Evolutionary conservation across 2,329 filamentous ascomycete genomes (phyloP), one percentile per base, ranked within the genome.

Genomic region (Aspergillus sp.): DNA sequence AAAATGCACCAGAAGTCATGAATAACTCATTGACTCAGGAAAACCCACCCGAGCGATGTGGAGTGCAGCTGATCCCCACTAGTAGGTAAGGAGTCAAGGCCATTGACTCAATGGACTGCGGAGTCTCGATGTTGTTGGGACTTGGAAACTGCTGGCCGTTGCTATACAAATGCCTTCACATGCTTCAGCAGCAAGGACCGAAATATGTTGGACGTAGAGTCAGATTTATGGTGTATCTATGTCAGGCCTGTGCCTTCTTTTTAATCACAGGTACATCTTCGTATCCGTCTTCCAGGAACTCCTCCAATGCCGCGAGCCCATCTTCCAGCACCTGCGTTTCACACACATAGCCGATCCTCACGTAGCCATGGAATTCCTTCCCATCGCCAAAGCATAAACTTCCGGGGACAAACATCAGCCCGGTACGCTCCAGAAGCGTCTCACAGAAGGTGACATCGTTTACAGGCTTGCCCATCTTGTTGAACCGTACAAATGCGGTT

Each of bases 401-500:
- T 0, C 89, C 91, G 0, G 91, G 90, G 15, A 90, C 78, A 56
- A 93, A 79, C 79, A 93, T 80, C 3, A 91, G 87, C 19, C 89
- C 89, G 0, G 82, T 86, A 71, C 86, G 83, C 55, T 85, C 80
- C 40, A 90, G 74, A 39, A 95, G 72, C 65, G 84, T 81, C 64
- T 85, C 75, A 65, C 89, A 93, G 62, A 96, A 87, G 2, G 79
- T 77, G 15, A 82, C 84, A 60, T 92, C 88, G 65, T 93, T 84
- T 1, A 95, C 81, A 2, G 85, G 80, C 66, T 79, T 76, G 0
- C 82, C 84, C 12, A 81, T 79, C 45, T 79, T 78, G 21, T 66
- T 78, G 62, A 95, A 90, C 66, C 83, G 84, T 55, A 95, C 73
- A 63, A 95, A 90, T 0, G 89, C 89, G 89, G 89, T 93, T 2